phyloP scores from a whole-genome alignment of 2,329 filamentous ascomycete genomes.

The Biscogniauxia sp. region DNA sequence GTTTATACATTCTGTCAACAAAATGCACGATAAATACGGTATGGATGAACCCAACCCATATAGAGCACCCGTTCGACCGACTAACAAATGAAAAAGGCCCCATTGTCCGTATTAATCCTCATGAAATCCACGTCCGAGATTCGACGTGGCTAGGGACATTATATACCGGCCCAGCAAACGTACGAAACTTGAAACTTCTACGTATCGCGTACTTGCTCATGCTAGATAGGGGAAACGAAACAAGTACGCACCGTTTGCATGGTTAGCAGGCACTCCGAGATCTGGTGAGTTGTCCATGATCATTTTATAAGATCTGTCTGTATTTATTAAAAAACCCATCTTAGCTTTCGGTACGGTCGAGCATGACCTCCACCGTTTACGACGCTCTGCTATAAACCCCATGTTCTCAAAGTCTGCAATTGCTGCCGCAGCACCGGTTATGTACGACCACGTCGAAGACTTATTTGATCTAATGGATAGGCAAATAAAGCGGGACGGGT shows the following conservation, averaged over 20 bases:
- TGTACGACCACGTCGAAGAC: conserved; percentile 3
- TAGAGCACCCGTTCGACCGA: background rate
- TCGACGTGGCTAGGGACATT: conserved; percentile 7
- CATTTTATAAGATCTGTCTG: background rate
- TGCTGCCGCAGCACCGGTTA: background rate
- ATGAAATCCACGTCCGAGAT: conserved; percentile 11
- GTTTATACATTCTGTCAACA: conserved; percentile 1
- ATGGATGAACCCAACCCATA: background rate
- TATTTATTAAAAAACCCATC: background rate
- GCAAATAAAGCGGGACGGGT: conserved; percentile 3
- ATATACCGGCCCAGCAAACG: background rate
- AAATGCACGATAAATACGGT: conserved; percentile 17
- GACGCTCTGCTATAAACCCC: conserved; percentile 1
- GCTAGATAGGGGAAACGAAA: conserved; percentile 4
- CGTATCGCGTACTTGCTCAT: background rate
- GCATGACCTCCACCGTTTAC: conserved; percentile 2
- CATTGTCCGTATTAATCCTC: conserved; percentile 12
- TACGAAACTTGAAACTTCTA: background rate
- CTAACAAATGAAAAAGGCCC: conserved; percentile 5
- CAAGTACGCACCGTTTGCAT: conserved; percentile 4
- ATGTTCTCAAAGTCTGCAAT: conserved; percentile 5
- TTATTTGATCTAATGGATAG: background rate
- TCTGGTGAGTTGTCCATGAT: background rate
- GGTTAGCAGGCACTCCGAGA: background rate
- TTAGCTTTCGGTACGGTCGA: conserved; percentile 4